Percentiles rank a stretch among this genome's conserved stretches.
phyloP scores from a whole-genome alignment of 257 asterid species.

The Gynochthodes officinalis region DNA sequence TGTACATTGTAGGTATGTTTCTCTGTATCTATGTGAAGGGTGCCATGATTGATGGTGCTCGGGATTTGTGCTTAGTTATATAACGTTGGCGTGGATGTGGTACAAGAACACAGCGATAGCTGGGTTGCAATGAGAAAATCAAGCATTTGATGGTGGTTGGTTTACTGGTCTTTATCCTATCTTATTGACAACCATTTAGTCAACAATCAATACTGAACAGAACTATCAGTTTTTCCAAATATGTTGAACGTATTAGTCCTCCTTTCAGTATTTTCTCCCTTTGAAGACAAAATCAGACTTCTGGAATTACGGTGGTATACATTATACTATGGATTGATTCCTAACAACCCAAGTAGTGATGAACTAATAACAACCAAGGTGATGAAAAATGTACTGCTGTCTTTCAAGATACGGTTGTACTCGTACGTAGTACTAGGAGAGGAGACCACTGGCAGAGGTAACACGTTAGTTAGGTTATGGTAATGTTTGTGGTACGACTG shows the following conservation, averaged over 20 bases:
- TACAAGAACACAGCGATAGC: neutral
- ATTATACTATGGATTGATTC: too few relatives aligned
- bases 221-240: too few relatives aligned
- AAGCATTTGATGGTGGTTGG: neutral
- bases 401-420: too few relatives aligned
- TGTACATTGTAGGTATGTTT: neutral
- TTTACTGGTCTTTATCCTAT: too few relatives aligned
- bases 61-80: neutral
- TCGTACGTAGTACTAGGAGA: neutral
- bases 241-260: too few relatives aligned
- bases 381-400: too few relatives aligned
- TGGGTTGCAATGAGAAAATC: neutral
- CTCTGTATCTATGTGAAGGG: neutral
- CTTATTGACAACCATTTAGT: neutral
- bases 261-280: too few relatives aligned
- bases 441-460: neutral
- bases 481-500: neutral
- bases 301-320: too few relatives aligned
- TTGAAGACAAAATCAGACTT: too few relatives aligned
- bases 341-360: too few relatives aligned
- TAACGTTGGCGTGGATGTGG: neutral
- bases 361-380: too few relatives aligned
- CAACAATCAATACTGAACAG: neutral
- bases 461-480: constrained; percentile 8
- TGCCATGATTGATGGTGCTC: constrained; percentile 1